These are phyloP conservation scores for Amanita brunnescens DNA, from an alignment of 768 basidiomycete species.

Conservation along the genomic window DNA sequence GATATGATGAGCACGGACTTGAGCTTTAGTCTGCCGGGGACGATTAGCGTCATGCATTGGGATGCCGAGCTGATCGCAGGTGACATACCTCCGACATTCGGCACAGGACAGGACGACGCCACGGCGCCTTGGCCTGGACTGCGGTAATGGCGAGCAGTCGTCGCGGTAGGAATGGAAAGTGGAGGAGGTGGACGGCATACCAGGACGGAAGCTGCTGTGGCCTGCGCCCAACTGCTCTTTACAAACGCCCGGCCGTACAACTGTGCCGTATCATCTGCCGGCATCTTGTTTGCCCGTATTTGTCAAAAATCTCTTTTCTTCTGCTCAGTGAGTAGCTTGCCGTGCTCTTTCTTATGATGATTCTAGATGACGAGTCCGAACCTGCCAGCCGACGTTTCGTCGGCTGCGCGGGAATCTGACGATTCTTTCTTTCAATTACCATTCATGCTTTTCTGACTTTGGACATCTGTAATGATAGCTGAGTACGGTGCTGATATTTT, in stretches of 20 bases:
- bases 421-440: slow-evolving; percentile 58
- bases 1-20: slow-evolving; percentile 38
- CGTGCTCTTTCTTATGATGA: slow-evolving; percentile 28
- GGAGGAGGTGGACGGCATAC: slow-evolving; percentile 10
- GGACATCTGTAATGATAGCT: slow-evolving; percentile 10
- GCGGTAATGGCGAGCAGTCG: slow-evolving; percentile 24
- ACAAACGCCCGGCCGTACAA: neutral
- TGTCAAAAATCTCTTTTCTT: neutral
- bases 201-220: neutral
- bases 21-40: slow-evolving; percentile 46
- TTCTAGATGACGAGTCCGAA: slow-evolving; percentile 79
- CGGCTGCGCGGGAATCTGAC: slow-evolving; percentile 46
- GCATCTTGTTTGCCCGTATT: neutral
- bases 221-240: slow-evolving; percentile 9
- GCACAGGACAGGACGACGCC: slow-evolving; percentile 55
- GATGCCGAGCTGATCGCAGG: slow-evolving; percentile 10
- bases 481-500: slow-evolving; percentile 14
- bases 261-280: neutral
- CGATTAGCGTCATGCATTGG: slow-evolving; percentile 5
- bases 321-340: slow-evolving; percentile 13
- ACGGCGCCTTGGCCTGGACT: slow-evolving; percentile 37
- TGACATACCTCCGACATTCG: slow-evolving; percentile 54
- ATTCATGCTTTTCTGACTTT: slow-evolving; percentile 89
- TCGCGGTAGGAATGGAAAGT: slow-evolving; percentile 17
- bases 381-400: slow-evolving; percentile 48